Evolutionary conservation across 306 rosid genomes (phyloP).

Genomic region (Citrullus colocynthis): DNA sequence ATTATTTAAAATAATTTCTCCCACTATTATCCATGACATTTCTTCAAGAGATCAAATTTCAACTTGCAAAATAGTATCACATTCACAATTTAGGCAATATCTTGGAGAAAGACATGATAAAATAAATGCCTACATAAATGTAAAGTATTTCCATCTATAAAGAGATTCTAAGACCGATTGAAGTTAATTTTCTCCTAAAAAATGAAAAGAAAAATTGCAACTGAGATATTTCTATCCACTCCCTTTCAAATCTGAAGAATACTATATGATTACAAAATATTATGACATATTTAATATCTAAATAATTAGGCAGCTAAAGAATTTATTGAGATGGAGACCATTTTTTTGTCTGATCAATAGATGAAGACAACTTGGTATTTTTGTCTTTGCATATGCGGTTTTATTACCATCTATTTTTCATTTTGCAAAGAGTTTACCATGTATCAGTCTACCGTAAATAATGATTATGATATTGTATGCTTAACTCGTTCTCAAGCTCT

Average conservation of each 20-base stretch:
- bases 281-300: background rate
- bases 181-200: background rate
- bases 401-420: too few relatives aligned
- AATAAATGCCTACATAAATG: background rate
- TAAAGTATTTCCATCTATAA: background rate
- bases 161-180: background rate
- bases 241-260: background rate
- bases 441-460: too few relatives aligned
- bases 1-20: too few relatives aligned
- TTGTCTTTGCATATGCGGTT: too few relatives aligned
- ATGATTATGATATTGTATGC: too few relatives aligned
- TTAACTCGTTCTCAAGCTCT: too few relatives aligned
- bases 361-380: background rate
- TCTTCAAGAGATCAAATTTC: background rate
- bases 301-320: background rate
- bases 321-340: background rate
- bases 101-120: background rate
- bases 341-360: too few relatives aligned
- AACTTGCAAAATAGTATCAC: too few relatives aligned
- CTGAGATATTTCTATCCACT: background rate
- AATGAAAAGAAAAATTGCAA: background rate
- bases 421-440: too few relatives aligned
- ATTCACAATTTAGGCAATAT: background rate
- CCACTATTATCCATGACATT: too few relatives aligned
- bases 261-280: background rate